Evolutionary conservation across 257 asterid species (phyloP), one percentile per base, ranked within the genome.

Genomic region (Solanum paucissectum): DNA sequence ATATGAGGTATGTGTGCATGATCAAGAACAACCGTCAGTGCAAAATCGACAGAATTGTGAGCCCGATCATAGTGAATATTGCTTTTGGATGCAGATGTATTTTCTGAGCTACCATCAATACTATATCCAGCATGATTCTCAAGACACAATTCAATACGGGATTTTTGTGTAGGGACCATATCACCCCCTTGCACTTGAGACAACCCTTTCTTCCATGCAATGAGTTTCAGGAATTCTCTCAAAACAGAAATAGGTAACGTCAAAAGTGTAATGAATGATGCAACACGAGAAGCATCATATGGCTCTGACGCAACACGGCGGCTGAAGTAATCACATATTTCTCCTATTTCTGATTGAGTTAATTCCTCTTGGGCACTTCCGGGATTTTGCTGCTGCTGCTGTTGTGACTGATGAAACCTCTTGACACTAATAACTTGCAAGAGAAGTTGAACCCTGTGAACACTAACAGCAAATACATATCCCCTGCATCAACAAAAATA

Each of bases 241-340:
- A 97, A 86, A 60, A 97, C 98, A 25, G 99, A 95, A 44, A 97
- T 96, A 49, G 99, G 99, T 83, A 97, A 87, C 62, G 99, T 97
- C 87, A 97, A 91, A 40, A 97, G 98, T 58, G 99, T 97, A 77
- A 97, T 96, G 92, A 97, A 97, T 16, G 99, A 97, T 86, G 99
- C 99, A 72, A 97, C 99, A 42, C 99, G 98, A 88, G 99, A 96
- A 79, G 99, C 98, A 87, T 97, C 99, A 7, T 97, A 97, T 21
- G 99, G 99, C 92, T 97, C 99, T 86, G 99, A 97, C n/a, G 99
- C 99, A 84, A 97, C 99, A 36, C 99, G 99, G 5, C 99, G 98
- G 79, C 99, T 96, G 75, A 97, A 97, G 93, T 97, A 97, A 90
- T 97, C 99, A 49, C 99, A 96, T 85, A 97, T 97, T 90, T 97